phyloP scores from a whole-genome alignment of 2,329 filamentous ascomycete genomes.

The Zasmidium angulare region DNA sequence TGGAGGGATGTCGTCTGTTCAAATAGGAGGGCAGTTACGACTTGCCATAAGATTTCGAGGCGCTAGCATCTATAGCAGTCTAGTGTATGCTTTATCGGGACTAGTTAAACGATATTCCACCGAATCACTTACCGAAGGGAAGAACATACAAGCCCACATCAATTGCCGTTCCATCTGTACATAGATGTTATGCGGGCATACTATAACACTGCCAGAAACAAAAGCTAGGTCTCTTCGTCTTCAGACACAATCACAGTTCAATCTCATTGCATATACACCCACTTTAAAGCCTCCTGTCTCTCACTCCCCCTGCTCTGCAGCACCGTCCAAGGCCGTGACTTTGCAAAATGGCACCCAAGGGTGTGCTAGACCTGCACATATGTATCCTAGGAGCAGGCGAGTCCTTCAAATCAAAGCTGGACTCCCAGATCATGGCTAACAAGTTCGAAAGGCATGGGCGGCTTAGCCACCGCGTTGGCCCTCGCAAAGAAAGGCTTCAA shows the following conservation, averaged over 20 bases:
- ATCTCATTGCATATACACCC: too few species aligned
- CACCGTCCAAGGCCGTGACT: too few species aligned
- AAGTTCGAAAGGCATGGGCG: conserved; percentile 63
- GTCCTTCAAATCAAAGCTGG: background rate
- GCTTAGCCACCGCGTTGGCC: conserved; percentile 68
- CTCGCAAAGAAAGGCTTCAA: conserved; percentile 75
- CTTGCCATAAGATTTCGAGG: background rate
- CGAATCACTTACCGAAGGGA: background rate
- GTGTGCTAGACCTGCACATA: conserved; percentile 36
- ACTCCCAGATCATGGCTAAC: background rate
- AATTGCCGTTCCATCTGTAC: background rate
- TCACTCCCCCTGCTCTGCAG: too few species aligned
- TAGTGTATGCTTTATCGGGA: background rate
- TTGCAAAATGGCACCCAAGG: conserved; percentile 29
- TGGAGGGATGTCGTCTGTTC: background rate
- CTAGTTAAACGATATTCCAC: background rate
- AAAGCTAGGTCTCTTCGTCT: too few species aligned
- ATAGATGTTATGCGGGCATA: background rate
- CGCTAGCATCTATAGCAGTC: background rate
- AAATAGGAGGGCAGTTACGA: background rate
- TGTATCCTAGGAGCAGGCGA: conserved; percentile 36
- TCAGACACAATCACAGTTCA: too few species aligned
- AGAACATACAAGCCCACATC: background rate
- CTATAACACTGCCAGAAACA: background rate
- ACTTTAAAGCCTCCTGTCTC: too few species aligned